Base-by-base conservation (phyloP, 1,284 basidiomycete genomes). In the Kwoniella shivajii region DNA sequence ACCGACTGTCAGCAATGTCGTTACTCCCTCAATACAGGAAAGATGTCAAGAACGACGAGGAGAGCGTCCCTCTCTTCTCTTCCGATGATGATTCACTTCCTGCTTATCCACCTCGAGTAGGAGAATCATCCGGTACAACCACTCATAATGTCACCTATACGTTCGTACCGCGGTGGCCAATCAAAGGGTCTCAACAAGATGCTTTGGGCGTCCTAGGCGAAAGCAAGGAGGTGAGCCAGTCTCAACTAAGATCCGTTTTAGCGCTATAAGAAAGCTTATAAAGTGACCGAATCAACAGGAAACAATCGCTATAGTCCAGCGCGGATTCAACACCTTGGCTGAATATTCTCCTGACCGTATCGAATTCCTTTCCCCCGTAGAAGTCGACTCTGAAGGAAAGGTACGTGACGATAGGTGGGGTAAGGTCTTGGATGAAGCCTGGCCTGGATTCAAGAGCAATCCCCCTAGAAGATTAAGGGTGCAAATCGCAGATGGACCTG, bases 401-500 rank as follows among this genome's bases (percentile, higher is more conserved):
- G 24, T 38, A 1, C 31, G 43, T 11, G 45, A 45, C 1, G 45
- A 34, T 16, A 37, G 37, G 18, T 69, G 65, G 65, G 58, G 51
- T 16, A 41, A 54, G 33, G 49, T 69, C 13, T 52, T 64, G 54
- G 67, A 69, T 16, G 65, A 67, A 29, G 63, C 67, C 7, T 69
- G 67, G 67, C 24, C 46, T 6, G 37, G 46, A n/a, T 66, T 66
- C 39, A 37, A 46, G 13, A 41, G 24, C 18, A 50, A 34, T 13
- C 57, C 67, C 3, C 67, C 67, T 3, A 39, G 38, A 4, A 37
- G 51, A 27, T 46, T 66, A 6, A 54, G 49, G 48, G 62, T 69
- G 0, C 54, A 56, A 38, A 45, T 69, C 7, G 45, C 33, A 7
- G 67, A 69, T 56, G 47, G n/a, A 16, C 65, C 67, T 9, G 58